phyloP scores from a whole-genome alignment of 768 basidiomycete genomes.

The Panaeolus papilionaceus region DNA sequence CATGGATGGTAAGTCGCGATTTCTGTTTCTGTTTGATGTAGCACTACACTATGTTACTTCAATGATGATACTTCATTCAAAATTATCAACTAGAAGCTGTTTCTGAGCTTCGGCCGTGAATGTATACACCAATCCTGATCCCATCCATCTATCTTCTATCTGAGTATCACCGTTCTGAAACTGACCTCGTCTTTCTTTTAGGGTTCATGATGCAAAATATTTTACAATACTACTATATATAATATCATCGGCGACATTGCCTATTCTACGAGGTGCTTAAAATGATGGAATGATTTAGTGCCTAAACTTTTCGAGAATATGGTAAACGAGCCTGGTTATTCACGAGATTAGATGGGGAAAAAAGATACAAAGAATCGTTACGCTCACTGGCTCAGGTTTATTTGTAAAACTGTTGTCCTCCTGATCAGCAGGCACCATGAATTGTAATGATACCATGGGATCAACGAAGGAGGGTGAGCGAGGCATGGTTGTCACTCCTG shows the following conservation, averaged over 20 bases:
- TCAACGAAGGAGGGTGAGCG: slow-evolving; percentile 31
- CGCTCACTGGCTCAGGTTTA: slow-evolving; percentile 23
- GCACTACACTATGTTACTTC: slow-evolving; percentile 15
- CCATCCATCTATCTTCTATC: not conserved
- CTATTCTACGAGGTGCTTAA: too few relatives aligned
- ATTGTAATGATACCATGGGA: slow-evolving; percentile 13
- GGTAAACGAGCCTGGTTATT: not conserved
- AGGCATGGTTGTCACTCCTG: slow-evolving; percentile 30
- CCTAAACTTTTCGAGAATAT: not conserved
- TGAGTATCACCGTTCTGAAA: slow-evolving; percentile 9
- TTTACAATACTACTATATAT: not conserved
- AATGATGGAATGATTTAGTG: not conserved
- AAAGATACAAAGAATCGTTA: not conserved
- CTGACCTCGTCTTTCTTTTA: not conserved
- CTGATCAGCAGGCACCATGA: not conserved
- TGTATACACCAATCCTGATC: slow-evolving; percentile 34
- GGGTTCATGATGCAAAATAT: not conserved
- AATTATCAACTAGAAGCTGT: slow-evolving; percentile 91
- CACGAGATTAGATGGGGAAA: not conserved
- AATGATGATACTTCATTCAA: slow-evolving; percentile 51
- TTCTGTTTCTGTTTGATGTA: not conserved
- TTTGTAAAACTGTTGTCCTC: slow-evolving; percentile 13
- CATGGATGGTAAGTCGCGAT: slow-evolving; percentile 20
- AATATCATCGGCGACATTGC: too few relatives aligned
- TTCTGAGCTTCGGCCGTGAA: slow-evolving; percentile 79